A percentile compares a stretch with the other conserved stretches of the same genome.
phyloP scores from a whole-genome alignment of 31 red algal species.

The Endocladia muricata region DNA sequence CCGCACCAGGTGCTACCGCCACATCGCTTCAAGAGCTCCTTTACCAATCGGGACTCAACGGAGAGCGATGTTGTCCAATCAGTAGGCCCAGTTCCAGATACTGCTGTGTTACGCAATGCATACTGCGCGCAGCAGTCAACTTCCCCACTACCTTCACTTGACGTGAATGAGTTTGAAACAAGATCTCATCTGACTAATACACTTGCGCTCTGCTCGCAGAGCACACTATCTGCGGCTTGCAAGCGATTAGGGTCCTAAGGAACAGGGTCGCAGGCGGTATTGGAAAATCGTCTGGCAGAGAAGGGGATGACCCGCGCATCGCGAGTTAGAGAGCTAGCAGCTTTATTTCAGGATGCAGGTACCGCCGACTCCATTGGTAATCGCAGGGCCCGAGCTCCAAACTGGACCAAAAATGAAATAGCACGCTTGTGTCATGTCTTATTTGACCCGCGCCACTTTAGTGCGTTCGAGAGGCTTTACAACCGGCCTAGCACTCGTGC shows the following conservation, averaged over 20 bases:
- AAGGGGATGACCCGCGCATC: background rate
- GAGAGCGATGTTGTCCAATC: too few relatives aligned
- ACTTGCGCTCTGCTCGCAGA: constrained; percentile 18
- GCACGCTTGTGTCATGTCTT: constrained; percentile 30
- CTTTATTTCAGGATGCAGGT: background rate
- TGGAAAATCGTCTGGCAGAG: background rate
- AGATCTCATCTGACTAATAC: too few relatives aligned
- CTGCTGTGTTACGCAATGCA: too few relatives aligned
- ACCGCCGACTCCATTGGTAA: background rate
- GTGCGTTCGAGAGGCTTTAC: background rate
- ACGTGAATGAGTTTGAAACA: too few relatives aligned
- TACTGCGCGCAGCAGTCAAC: too few relatives aligned
- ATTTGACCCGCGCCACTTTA: constrained; percentile 12
- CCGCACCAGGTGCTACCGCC: too few relatives aligned
- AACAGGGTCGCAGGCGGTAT: constrained; percentile 5
- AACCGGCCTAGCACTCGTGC: background rate
- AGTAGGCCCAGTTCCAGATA: too few relatives aligned
- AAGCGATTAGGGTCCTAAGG: constrained; percentile 12
- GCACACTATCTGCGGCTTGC: background rate
- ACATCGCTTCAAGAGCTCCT: too few relatives aligned
- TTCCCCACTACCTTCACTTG: too few relatives aligned
- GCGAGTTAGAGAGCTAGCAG: background rate
- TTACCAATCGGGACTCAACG: too few relatives aligned
- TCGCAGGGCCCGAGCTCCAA: constrained; percentile 1
- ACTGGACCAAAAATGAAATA: constrained; percentile 34